Evolutionary conservation across 495 filamentous ascomycete genomes (phyloP).

Genomic region (Antarctomyces pellizariae): DNA sequence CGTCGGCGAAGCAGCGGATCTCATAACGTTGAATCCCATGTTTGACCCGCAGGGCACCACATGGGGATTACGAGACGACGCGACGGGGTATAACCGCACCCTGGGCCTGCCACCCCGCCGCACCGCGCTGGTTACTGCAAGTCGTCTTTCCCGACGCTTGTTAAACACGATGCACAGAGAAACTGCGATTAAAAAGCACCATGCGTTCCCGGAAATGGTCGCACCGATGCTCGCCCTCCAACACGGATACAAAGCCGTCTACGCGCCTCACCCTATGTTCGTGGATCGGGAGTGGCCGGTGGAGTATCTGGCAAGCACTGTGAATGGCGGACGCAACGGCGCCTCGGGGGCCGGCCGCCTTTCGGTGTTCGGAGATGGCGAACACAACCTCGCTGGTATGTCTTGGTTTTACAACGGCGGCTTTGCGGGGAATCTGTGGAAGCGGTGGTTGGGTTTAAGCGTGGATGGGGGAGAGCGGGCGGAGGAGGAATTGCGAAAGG

Average conservation of each 20-base stretch:
- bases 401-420: conserved; percentile 93
- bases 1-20: conserved; percentile 76
- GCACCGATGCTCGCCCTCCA: conserved; percentile 67
- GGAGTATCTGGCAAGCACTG: conserved; percentile 50
- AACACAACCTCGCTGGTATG: conserved; percentile 72
- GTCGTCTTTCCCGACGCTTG: conserved; percentile 59
- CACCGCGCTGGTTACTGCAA: conserved; percentile 69
- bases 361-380: conserved; percentile 59
- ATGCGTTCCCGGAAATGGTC: conserved; percentile 95
- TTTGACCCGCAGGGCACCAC: conserved; percentile 78
- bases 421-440: conserved; percentile 63
- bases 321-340: conserved; percentile 71
- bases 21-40: conserved; percentile 82
- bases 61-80: conserved; percentile 71
- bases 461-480: conserved; percentile 73
- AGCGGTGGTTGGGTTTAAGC: conserved; percentile 64
- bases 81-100: conserved; percentile 66
- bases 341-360: conserved; percentile 46
- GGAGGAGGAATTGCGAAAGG: conserved; percentile 36
- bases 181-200: conserved; percentile 55
- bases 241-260: conserved; percentile 89
- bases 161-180: conserved; percentile 78
- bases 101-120: conserved; percentile 51
- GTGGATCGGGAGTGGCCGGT: conserved; percentile 80
- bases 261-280: conserved; percentile 73